Percentiles rank a stretch among this genome's conserved stretches.
Conservation (phyloP, 768 basidiomycete genomes). For the Leccinellum rugosiceps region DNA sequence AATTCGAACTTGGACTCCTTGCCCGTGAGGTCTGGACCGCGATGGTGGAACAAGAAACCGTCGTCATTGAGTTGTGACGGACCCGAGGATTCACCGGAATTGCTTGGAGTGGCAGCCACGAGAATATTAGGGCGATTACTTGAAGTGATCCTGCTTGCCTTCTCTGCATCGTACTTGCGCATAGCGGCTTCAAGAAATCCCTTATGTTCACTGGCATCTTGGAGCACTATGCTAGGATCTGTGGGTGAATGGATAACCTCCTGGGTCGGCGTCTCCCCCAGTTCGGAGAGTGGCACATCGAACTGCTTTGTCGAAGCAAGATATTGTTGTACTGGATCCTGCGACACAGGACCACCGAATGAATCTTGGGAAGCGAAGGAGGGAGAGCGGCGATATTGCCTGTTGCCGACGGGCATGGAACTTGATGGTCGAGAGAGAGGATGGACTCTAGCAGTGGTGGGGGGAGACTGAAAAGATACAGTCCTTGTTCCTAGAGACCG, state of each 20-base stretch:
- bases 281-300: conserved; percentile 54
- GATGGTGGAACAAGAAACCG: conserved; percentile 10
- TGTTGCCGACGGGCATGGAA: conserved; percentile 23
- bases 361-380: conserved; percentile 56
- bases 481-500: conserved; percentile 30
- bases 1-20: conserved; percentile 35
- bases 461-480: conserved; percentile 34
- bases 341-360: conserved; percentile 51
- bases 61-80: conserved; percentile 13
- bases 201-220: conserved; percentile 37
- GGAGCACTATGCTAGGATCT: conserved; percentile 52
- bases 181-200: conserved; percentile 21
- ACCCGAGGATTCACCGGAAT: conserved; percentile 33
- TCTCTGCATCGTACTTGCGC: conserved; percentile 25
- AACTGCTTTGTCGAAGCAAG: conserved; percentile 49
- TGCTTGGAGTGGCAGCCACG: conserved; percentile 53
- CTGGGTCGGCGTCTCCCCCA: conserved; percentile 36
- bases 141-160: conserved; percentile 10
- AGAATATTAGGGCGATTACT: conserved; percentile 30
- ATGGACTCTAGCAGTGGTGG: conserved; percentile 8
- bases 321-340: conserved; percentile 45
- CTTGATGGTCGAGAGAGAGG: conserved; percentile 17
- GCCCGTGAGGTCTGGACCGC: conserved; percentile 11
- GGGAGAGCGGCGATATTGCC: conserved; percentile 32
- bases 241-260: conserved; percentile 28